These are phyloP conservation scores for Raphanus hybrid DNA, from an alignment of 441 rosid genomes.

Conservation along the genomic window DNA sequence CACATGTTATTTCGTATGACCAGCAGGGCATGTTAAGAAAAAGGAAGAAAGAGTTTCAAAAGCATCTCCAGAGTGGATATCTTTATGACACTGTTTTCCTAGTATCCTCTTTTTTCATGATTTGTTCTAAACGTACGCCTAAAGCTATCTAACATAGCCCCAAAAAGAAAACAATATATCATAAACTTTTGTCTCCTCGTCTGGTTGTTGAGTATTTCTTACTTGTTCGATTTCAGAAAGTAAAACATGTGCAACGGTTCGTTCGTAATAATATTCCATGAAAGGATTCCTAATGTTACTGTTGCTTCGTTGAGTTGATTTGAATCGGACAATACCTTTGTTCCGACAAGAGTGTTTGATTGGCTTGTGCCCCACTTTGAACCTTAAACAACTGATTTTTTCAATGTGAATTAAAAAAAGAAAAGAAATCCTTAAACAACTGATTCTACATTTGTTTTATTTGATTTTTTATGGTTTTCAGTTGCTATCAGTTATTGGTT, in stretches of 20 bases:
- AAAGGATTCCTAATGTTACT: slow-evolving; percentile 23
- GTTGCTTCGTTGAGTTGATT: slow-evolving; percentile 27
- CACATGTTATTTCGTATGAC: slow-evolving; percentile 23
- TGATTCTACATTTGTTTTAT: not conserved
- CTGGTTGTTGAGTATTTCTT: slow-evolving; percentile 12
- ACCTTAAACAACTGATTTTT: not conserved
- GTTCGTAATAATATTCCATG: not conserved
- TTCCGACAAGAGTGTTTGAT: slow-evolving; percentile 14
- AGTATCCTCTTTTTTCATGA: slow-evolving; percentile 12
- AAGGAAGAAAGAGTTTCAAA: slow-evolving; percentile 29
- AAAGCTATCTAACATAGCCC: slow-evolving; percentile 7
- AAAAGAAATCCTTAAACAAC: not conserved
- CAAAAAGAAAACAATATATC: not conserved
- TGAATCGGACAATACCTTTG: slow-evolving; percentile 8
- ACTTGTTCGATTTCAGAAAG: slow-evolving; percentile 12
- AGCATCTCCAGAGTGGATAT: slow-evolving; percentile 11
- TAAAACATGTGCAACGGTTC: slow-evolving; percentile 26
- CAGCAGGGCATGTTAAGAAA: slow-evolving; percentile 6
- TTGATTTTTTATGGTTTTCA: too few species aligned
- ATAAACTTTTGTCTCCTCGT: not conserved
- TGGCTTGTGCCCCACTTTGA: not conserved
- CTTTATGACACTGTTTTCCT: slow-evolving; percentile 3
- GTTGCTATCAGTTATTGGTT: not conserved
- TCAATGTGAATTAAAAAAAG: not conserved
- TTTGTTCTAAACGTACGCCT: slow-evolving; percentile 30